Conservation (phyloP, 1,284 basidiomycete genomes). For the Microbotryum saponariae region DNA sequence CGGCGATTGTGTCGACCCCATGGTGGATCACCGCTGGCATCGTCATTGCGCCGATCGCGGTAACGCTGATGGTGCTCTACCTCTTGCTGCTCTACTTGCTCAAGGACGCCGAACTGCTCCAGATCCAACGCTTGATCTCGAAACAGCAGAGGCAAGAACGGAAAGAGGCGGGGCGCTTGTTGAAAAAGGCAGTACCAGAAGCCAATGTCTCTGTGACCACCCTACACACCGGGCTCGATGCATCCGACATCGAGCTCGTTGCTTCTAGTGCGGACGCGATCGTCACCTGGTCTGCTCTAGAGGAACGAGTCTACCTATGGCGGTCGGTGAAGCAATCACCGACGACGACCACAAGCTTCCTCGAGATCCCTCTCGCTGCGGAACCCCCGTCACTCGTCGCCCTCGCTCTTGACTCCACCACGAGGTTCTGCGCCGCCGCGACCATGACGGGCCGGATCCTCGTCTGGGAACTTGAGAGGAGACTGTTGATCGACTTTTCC, state of each 20-base stretch:
- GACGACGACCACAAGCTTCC: slow-evolving; percentile 1
- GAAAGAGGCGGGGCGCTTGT: not conserved
- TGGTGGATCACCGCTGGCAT: not conserved
- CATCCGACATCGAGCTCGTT: slow-evolving; percentile 73
- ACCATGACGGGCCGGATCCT: slow-evolving; percentile 42
- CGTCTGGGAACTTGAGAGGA: slow-evolving; percentile 51
- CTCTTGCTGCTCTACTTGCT: slow-evolving; percentile 76
- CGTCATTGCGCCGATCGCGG: slow-evolving; percentile 58
- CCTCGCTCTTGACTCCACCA: slow-evolving; percentile 28
- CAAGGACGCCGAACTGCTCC: slow-evolving; percentile 83
- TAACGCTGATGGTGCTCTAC: slow-evolving; percentile 67
- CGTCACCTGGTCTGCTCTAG: slow-evolving; percentile 62
- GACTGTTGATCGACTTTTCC: slow-evolving; percentile 44
- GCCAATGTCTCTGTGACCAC: slow-evolving; percentile 4
- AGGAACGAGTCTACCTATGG: slow-evolving; percentile 42
- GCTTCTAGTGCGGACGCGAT: slow-evolving; percentile 60
- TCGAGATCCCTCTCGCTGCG: slow-evolving; percentile 12
- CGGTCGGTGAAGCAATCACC: not conserved
- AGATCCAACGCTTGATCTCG: slow-evolving; percentile 53
- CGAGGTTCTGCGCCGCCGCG: slow-evolving; percentile 24
- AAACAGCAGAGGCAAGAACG: not conserved
- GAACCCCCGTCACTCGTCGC: slow-evolving; percentile 23
- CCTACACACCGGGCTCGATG: slow-evolving; percentile 13
- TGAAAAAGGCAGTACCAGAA: not conserved
- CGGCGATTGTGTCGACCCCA: not conserved